A percentile compares a stretch with the other conserved stretches of the same genome.
Evolutionary conservation across 306 rosid species (phyloP).

Genomic region (Malus fusca): DNA sequence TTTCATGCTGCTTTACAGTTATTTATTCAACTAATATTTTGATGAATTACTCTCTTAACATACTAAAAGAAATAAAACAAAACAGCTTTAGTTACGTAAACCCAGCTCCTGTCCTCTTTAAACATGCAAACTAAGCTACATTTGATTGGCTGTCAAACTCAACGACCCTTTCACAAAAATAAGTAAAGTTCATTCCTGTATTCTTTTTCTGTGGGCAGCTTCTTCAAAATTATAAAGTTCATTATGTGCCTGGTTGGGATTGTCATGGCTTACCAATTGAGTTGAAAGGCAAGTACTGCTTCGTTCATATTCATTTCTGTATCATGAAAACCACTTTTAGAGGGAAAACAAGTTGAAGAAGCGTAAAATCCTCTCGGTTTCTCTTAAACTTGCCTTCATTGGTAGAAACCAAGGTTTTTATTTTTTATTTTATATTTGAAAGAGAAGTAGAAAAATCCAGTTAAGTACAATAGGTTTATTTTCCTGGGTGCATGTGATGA

Average conservation of each 20-base stretch:
- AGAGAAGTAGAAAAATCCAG: not conserved
- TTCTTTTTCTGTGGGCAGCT: conserved; percentile 42
- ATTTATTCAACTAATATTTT: not conserved
- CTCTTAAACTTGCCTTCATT: not conserved
- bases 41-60: not conserved
- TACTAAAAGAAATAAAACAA: conserved; percentile 1
- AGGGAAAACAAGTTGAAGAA: not conserved
- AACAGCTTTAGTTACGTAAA: not conserved
- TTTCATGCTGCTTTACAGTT: not conserved
- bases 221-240: conserved; percentile 89
- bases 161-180: not conserved
- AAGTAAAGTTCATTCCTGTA: not conserved
- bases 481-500: not conserved
- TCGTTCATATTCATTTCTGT: conserved; percentile 6
- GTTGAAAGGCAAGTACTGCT: conserved; percentile 73
- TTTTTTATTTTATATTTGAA: no score
- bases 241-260: conserved; percentile 98
- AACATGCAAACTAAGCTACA: not conserved
- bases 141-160: not conserved
- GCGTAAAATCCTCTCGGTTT: not conserved
- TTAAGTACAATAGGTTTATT: not conserved
- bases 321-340: not conserved
- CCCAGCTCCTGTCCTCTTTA: not conserved
- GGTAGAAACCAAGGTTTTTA: not conserved
- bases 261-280: conserved; percentile 99